Percentiles rank a stretch among this genome's conserved stretches.
Conservation (phyloP, 768 basidiomycete genomes). For the Boletus rubroflammeus region DNA sequence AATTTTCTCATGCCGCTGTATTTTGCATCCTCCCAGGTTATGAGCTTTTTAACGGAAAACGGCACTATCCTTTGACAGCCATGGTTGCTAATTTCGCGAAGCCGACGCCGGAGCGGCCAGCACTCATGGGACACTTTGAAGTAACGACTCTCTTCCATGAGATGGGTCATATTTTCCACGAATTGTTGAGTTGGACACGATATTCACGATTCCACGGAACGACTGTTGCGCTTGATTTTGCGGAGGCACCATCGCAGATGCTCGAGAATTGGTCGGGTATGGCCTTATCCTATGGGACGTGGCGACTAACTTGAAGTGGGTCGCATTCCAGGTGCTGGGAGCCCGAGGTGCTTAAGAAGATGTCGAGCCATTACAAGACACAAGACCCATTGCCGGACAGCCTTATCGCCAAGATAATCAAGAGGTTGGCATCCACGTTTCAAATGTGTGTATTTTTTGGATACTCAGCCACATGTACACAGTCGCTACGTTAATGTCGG, state of each 20-base stretch:
- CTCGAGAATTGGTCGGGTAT: conserved; percentile 72
- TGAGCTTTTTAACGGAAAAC: conserved; percentile 47
- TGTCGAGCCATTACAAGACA: conserved; percentile 77
- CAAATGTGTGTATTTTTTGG: neutral
- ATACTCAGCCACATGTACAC: neutral
- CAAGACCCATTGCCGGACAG: conserved; percentile 65
- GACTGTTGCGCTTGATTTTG: conserved; percentile 72
- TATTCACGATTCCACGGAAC: conserved; percentile 81
- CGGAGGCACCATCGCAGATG: conserved; percentile 91
- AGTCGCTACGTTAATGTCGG: conserved; percentile 78
- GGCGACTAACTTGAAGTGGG: neutral
- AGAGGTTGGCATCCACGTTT: conserved; percentile 44
- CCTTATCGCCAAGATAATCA: conserved; percentile 68
- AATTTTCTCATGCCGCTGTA: conserved; percentile 82
- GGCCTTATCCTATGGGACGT: neutral
- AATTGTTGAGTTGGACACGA: conserved; percentile 62
- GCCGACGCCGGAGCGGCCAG: conserved; percentile 70
- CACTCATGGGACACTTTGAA: conserved; percentile 80
- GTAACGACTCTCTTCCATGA: conserved; percentile 90
- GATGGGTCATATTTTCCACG: conserved; percentile 73
- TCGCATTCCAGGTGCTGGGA: conserved; percentile 65
- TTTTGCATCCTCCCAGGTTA: conserved; percentile 72
- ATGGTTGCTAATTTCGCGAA: conserved; percentile 92
- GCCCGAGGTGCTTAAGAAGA: conserved; percentile 63
- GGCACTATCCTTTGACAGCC: conserved; percentile 67